These are phyloP conservation scores for Phoma sp. DNA, from an alignment of 2,329 filamentous ascomycete species.

Conservation along the genomic window DNA sequence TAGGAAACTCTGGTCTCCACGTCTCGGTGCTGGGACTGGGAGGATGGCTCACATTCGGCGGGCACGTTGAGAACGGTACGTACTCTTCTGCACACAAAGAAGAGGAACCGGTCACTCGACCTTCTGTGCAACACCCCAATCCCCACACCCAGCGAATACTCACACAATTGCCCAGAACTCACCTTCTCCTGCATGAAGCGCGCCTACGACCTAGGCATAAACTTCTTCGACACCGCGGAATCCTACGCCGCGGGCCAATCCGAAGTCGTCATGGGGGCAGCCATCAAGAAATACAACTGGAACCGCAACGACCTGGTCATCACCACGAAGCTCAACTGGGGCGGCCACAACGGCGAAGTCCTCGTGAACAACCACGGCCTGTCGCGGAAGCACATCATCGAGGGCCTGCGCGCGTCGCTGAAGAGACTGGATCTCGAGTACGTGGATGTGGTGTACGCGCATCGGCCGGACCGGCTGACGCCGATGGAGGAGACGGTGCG, in stretches of 20 bases:
- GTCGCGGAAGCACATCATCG: constrained; percentile 72
- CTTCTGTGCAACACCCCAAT: no score
- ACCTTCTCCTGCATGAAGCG: constrained; percentile 62
- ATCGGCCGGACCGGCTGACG: constrained; percentile 70
- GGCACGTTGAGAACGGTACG: constrained; percentile 70
- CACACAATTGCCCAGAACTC: constrained; percentile 48
- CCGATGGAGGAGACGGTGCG: constrained; percentile 75
- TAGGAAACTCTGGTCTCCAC: constrained; percentile 74
- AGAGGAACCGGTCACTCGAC: no score
- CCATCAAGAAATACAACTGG: constrained; percentile 62
- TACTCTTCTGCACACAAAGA: constrained; percentile 8
- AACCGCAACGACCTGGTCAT: constrained; percentile 55
- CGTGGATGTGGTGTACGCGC: constrained; percentile 73
- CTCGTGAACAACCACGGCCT: constrained; percentile 71
- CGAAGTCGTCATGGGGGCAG: constrained; percentile 62
- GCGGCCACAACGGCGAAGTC: constrained; percentile 57
- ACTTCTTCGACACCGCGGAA: constrained; percentile 39
- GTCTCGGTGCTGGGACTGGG: constrained; percentile 74
- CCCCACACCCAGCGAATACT: background rate
- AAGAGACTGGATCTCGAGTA: constrained; percentile 65
- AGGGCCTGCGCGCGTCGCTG: constrained; percentile 67
- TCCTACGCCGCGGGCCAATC: constrained; percentile 59
- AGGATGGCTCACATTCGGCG: constrained; percentile 67
- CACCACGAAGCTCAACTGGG: constrained; percentile 63
- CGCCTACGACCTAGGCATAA: constrained; percentile 62